Base-by-base conservation (phyloP, 23 red algal genomes). In the Gracilaria gracilis region DNA sequence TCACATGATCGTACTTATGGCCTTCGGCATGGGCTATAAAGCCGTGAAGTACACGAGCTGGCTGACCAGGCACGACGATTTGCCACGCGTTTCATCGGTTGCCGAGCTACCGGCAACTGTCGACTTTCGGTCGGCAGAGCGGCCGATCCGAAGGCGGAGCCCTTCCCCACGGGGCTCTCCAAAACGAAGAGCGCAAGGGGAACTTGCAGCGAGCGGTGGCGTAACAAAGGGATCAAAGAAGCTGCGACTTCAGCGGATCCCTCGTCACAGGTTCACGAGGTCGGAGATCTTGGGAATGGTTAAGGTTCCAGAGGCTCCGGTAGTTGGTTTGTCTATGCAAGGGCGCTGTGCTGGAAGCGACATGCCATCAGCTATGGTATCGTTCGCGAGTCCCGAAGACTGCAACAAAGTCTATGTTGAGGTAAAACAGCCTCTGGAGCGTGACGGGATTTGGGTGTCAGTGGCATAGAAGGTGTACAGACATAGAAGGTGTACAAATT, bases 311-410 rank as follows among this genome's bases (percentile, higher is more conserved):
- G 5, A 2, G 55, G 55, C 55, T 12, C 55, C 55, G 4, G 55
- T 59, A 15, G n/a, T 59, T n/a, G 2, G 55, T 24, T 11, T 59
- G 55, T 59, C 55, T 2, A 59, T 59, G 55, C 5, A 12, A 20
- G 55, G 7, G n/a, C 55, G 55, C 2, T 15, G 16, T 12, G 20
- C 4, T 11, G 55, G 7, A 4, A 59, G 55, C 55, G 55, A 59
- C 55, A 15, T 59, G 4, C 55, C 55, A n/a, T 59, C 55, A 4
- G 7, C 55, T 12, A 15, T 11, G 55, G 55, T 59, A 59, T n/a
- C 55, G 55, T 59, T 59, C n/a, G 55, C 20, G 55, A 59, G 55
- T 24, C 55, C 55, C 55, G 55, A 20, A 59, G 55, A 59, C 55
- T 59, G 55, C n/a, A 15, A 20, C 16, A 6, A 15, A 24, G 55